Evolutionary conservation across 805 yeast species (phyloP).

Genomic region (Jamesozyma rosinii): DNA sequence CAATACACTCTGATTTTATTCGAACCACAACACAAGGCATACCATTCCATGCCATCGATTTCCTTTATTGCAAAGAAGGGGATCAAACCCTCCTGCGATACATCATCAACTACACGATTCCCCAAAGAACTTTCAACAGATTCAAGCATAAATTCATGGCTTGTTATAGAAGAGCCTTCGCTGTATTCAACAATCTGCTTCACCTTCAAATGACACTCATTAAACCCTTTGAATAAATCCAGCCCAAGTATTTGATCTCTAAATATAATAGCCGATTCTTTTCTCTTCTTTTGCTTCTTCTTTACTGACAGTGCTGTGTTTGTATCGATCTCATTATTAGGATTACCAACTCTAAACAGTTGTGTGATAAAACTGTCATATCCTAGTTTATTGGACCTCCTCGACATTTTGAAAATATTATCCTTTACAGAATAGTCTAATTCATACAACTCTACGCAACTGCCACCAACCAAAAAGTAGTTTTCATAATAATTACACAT

Average conservation of each 20-base stretch:
- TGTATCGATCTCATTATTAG: not conserved
- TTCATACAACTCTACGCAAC: conserved; percentile 23
- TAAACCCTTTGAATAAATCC: conserved; percentile 2
- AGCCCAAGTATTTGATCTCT: not conserved
- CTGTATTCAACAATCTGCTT: not conserved
- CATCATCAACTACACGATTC: conserved; percentile 2
- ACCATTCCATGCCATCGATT: conserved; percentile 2
- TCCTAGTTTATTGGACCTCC: conserved; percentile 16
- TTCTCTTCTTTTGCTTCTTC: not conserved
- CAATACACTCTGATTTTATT: conserved; percentile 5
- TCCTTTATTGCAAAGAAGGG: conserved; percentile 1
- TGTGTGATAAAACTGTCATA: conserved; percentile 12
- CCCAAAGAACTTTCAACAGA: not conserved
- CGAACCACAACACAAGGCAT: conserved; percentile 5
- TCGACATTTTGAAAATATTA: conserved; percentile 25
- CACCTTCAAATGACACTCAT: not conserved
- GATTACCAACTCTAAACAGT: not conserved
- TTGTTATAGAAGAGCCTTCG: not conserved
- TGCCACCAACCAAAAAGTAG: conserved; percentile 29
- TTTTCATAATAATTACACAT: conserved; percentile 25
- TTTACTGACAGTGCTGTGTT: not conserved
- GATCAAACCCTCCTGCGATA: conserved; percentile 1
- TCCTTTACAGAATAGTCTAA: conserved; percentile 31
- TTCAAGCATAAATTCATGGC: not conserved
- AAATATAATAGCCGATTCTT: not conserved